These are phyloP conservation scores for Rhypophila decipiens DNA, from an alignment of 495 filamentous ascomycete genomes.

Conservation along the genomic window DNA sequence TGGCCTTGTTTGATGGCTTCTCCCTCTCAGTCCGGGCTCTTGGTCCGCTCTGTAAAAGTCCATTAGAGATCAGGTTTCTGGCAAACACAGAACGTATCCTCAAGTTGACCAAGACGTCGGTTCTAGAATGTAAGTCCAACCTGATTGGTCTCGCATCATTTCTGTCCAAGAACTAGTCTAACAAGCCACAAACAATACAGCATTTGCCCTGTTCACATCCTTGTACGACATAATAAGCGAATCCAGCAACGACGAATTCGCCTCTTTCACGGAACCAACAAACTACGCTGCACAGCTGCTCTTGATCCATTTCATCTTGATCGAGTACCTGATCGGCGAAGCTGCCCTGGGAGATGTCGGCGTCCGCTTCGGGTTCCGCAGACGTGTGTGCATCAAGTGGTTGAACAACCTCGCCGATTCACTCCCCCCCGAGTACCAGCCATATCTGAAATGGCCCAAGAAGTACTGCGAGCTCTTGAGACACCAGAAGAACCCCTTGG, in stretches of 20 bases:
- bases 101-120: constrained; percentile 10
- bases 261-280: constrained; percentile 34
- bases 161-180: neutral
- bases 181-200: constrained; percentile 5
- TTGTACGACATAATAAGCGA: constrained; percentile 13
- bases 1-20: constrained; percentile 22
- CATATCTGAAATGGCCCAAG: constrained; percentile 16
- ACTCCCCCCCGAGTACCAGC: constrained; percentile 14
- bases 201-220: constrained; percentile 14
- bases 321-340: constrained; percentile 22
- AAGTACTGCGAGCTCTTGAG: neutral
- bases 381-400: constrained; percentile 13
- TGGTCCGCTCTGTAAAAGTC: constrained; percentile 19
- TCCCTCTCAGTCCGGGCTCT: constrained; percentile 20
- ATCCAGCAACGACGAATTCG: constrained; percentile 35
- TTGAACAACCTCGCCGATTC: constrained; percentile 6
- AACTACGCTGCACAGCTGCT: constrained; percentile 40
- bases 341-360: constrained; percentile 7
- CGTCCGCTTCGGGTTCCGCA: constrained; percentile 13
- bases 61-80: constrained; percentile 18
- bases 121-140: constrained; percentile 17
- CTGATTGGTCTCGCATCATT: neutral
- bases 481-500: neutral
- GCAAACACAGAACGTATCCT: constrained; percentile 18
- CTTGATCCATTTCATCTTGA: constrained; percentile 42